These are phyloP conservation scores for Paecilomyces niveus DNA, from an alignment of 2,329 filamentous ascomycete genomes.

Conservation along the genomic window DNA sequence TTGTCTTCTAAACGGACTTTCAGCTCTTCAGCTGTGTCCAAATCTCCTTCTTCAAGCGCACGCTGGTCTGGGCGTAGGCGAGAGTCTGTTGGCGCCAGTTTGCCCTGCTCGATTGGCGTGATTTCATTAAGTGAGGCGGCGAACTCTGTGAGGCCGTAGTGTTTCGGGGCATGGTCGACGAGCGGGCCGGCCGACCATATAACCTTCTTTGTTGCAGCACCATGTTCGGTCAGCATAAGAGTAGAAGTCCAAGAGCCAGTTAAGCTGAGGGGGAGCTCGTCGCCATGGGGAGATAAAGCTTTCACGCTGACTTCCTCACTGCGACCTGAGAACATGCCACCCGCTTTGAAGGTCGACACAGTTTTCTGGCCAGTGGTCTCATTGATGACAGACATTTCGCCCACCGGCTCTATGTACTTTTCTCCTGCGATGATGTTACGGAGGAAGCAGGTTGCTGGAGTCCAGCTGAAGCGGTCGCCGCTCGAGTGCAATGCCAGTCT, in stretches of 20 bases:
- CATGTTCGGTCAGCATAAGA: slow-evolving; percentile 60
- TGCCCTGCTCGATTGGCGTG: slow-evolving; percentile 67
- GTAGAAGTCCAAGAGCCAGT: slow-evolving; percentile 77
- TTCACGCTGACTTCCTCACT: slow-evolving; percentile 82
- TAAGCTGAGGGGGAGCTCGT: slow-evolving; percentile 60
- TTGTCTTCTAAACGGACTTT: slow-evolving; percentile 81
- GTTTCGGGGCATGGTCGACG: slow-evolving; percentile 69
- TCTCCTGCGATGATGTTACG: slow-evolving; percentile 96
- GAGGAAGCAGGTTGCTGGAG: slow-evolving; percentile 78
- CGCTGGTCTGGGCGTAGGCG: slow-evolving; percentile 82
- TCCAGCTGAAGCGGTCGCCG: slow-evolving; percentile 85
- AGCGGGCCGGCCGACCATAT: slow-evolving; percentile 75
- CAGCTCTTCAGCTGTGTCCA: slow-evolving; percentile 75
- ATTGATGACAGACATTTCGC: slow-evolving; percentile 77
- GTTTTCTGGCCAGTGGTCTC: slow-evolving; percentile 79
- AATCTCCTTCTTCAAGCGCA: slow-evolving; percentile 69
- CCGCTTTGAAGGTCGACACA: slow-evolving; percentile 82
- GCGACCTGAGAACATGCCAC: slow-evolving; percentile 94
- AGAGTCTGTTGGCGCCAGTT: slow-evolving; percentile 73
- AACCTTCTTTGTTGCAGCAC: slow-evolving; percentile 55
- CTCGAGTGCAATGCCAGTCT: slow-evolving; percentile 67
- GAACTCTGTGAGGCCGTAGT: slow-evolving; percentile 84
- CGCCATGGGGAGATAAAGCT: slow-evolving; percentile 60
- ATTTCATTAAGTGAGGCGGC: slow-evolving; percentile 83
- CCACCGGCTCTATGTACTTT: slow-evolving; percentile 94